Evolutionary conservation across 1,284 basidiomycete genomes (phyloP), one percentile per base, ranked within the genome.

Genomic region (Acaromyces ingoldii): DNA sequence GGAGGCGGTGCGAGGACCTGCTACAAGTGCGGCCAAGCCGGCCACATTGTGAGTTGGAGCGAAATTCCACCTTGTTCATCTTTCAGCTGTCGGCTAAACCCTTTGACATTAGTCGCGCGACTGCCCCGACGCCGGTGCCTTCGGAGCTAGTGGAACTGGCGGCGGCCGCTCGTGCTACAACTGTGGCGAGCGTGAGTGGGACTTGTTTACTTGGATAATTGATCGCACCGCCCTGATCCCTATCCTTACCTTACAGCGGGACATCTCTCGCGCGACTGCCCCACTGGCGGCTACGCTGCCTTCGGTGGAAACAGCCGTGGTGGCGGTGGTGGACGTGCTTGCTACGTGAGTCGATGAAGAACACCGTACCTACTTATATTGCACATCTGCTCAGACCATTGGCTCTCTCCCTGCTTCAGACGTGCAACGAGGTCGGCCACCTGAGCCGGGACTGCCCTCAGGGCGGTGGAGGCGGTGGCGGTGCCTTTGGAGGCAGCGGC

Each of bases 341-440:
- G 66, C 65, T 53, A 40, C 17, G 21, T 19, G 21, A 25, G 38
- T 40, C 38, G 28, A 40, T 7, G 21, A 25, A 22, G 17, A 40
- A n/a, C n/a, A n/a, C n/a, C n/a, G 38, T 34, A 34, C 33, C 13
- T 13, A 34, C 13, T 34, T 34, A n/a, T 13, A 34, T 13, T 34
- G 33, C 13, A n/a, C 13, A n/a, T n/a, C 19, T 34, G 19, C 19
- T 34, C 13, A 34, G 33, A 34, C 13, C 19, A 34, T 34, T 13
- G 19, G 19, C 33, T n/a, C 19, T 11, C 13, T 13, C 60, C 47
- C 45, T 72, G 67, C 67, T 72, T 67, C 67, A 39, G 15, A 6
- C 66, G 67, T 72, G 70, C 57, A 65, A 67, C 47, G 67, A 67
- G 46, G 47, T 66, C 38, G 70, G 70, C 34, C 70, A 72, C 64